Percentiles rank a stretch among this genome's conserved stretches.
phyloP scores from a whole-genome alignment of 495 filamentous ascomycete genomes.

The Hypoxylon cercidicola region DNA sequence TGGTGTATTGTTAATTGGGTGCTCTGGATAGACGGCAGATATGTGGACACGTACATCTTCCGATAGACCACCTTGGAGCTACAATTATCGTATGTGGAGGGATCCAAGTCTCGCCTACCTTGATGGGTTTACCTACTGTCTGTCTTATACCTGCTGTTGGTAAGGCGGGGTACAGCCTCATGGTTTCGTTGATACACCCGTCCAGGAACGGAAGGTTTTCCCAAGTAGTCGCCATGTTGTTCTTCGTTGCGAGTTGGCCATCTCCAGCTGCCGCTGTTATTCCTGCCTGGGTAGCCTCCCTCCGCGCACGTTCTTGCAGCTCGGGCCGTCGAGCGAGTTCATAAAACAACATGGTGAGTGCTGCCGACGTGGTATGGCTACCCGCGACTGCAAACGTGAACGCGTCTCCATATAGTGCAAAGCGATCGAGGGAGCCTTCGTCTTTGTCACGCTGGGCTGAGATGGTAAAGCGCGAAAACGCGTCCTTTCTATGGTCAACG shows the following conservation, averaged over 20 bases:
- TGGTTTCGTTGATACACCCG: conserved; percentile 30
- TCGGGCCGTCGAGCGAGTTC: conserved; percentile 56
- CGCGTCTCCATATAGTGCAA: conserved; percentile 48
- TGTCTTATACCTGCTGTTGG: conserved; percentile 47
- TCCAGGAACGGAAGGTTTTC: conserved; percentile 4
- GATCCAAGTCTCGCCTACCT: conserved; percentile 41
- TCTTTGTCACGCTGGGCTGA: not conserved
- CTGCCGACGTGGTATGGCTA: conserved; percentile 61
- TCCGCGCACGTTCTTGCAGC: conserved; percentile 48
- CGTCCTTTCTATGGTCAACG: not conserved
- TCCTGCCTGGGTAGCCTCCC: conserved; percentile 49
- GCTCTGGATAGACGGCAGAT: too few relatives aligned
- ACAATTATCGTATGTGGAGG: conserved; percentile 43
- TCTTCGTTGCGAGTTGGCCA: conserved; percentile 18
- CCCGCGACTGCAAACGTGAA: conserved; percentile 59
- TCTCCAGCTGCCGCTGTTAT: not conserved
- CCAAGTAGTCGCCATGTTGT: conserved; percentile 4
- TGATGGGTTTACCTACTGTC: conserved; percentile 36
- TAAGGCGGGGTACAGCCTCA: conserved; percentile 27
- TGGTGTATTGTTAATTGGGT: not conserved
- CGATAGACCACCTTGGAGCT: conserved; percentile 18
- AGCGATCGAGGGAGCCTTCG: conserved; percentile 28
- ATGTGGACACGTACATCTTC: conserved; percentile 23
- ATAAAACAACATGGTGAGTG: conserved; percentile 60
- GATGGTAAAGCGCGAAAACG: conserved; percentile 10